Percentiles rank a stretch among this genome's conserved stretches.
Conservation (phyloP, 129 eudicot species). For the Chrysanthemum lavandulifolium region DNA sequence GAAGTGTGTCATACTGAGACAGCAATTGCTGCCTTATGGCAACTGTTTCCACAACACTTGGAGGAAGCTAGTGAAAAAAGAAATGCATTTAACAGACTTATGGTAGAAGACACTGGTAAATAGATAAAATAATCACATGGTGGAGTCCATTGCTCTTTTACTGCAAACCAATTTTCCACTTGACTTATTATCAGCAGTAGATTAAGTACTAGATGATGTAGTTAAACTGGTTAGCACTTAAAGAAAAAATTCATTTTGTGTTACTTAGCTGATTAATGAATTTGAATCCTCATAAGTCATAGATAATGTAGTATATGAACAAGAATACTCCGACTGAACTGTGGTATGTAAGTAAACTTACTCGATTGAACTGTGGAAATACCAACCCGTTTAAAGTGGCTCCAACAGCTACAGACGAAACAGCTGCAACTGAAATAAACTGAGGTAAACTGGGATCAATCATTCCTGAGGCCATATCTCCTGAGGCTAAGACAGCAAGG, state of each 20-base stretch:
- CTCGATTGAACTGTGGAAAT: constrained; percentile 77
- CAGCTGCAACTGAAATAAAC: constrained; percentile 64
- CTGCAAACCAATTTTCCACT: background rate
- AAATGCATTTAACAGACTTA: constrained; percentile 17
- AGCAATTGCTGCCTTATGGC: constrained; percentile 79
- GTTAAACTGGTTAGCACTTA: background rate
- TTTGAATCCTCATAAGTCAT: background rate
- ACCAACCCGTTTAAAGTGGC: constrained; percentile 69
- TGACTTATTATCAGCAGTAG: background rate
- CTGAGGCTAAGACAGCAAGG: constrained; percentile 67
- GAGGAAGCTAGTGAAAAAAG: constrained; percentile 65
- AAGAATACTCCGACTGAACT: too few relatives aligned
- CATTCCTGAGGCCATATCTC: constrained; percentile 87
- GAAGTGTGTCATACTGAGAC: constrained; percentile 92
- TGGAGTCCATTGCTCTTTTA: constrained; percentile 1
- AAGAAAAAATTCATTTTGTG: background rate
- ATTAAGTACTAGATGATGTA: constrained; percentile 2
- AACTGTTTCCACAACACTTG: constrained; percentile 65
- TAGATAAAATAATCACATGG: constrained; percentile 1
- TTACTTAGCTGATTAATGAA: background rate
- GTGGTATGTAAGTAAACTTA: constrained; percentile 31
- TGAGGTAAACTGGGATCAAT: constrained; percentile 91
- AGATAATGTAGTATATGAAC: background rate
- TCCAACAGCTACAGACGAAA: constrained; percentile 79
- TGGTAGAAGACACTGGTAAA: background rate